These are phyloP conservation scores for Pythium biforme DNA, from an alignment of 352 stramenopile genomes.

Conservation along the genomic window DNA sequence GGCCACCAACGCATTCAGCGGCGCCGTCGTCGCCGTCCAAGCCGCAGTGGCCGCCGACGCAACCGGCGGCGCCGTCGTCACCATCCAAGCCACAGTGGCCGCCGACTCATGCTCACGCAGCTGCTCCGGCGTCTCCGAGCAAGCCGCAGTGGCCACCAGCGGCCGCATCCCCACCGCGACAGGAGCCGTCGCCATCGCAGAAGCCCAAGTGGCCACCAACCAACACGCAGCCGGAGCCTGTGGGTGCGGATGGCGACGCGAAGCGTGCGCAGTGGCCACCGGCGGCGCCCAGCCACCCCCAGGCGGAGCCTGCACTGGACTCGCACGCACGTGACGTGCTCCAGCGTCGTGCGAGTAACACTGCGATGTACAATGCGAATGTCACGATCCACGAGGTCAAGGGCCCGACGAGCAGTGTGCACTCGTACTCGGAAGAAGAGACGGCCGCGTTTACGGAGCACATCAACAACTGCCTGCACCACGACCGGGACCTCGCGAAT, in stretches of 20 bases:
- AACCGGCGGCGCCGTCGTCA: conserved; percentile 10
- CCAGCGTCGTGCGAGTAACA: conserved; percentile 60
- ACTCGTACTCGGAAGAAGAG: conserved; percentile 91
- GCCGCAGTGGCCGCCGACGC: conserved; percentile 41
- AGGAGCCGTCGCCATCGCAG: conserved; percentile 21
- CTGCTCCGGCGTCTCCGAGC: neutral
- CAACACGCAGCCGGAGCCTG: conserved; percentile 10
- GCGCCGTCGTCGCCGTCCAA: conserved; percentile 26
- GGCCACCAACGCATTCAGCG: conserved; percentile 17
- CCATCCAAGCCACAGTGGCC: conserved; percentile 36
- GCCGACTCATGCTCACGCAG: conserved; percentile 3
- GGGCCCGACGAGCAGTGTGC: conserved; percentile 66
- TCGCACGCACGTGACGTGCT: conserved; percentile 56
- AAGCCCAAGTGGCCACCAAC: conserved; percentile 46
- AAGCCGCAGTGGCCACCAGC: conserved; percentile 32
- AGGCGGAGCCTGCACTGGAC: conserved; percentile 30
- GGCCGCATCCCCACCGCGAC: conserved; percentile 21
- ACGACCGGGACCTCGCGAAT: conserved; percentile 59
- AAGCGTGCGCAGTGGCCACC: conserved; percentile 58
- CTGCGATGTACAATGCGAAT: conserved; percentile 56
- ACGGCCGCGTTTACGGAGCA: conserved; percentile 90
- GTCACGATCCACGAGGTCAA: conserved; percentile 80
- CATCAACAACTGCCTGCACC: conserved; percentile 87
- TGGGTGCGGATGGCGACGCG: conserved; percentile 22
- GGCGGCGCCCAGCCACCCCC: conserved; percentile 28